A percentile compares a stretch with the other conserved stretches of the same genome.
Evolutionary conservation across 2,329 filamentous ascomycete species (phyloP).

Genomic region (Curvularia lunata): DNA sequence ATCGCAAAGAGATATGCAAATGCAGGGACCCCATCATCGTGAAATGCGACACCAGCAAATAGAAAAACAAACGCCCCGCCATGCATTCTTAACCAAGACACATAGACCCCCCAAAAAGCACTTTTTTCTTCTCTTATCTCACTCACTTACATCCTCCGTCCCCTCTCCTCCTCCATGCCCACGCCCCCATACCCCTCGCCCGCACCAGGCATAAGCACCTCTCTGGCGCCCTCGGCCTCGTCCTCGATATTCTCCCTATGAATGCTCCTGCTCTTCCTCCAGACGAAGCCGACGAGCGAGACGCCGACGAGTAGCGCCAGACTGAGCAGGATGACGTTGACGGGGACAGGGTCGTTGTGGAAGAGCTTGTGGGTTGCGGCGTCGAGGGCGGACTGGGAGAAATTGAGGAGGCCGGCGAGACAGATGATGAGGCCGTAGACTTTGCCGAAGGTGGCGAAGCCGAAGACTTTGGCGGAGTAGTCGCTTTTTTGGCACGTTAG

Average conservation of each 20-base stretch:
- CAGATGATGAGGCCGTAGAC: slow-evolving; percentile 94
- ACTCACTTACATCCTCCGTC: not conserved
- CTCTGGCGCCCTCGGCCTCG: slow-evolving; percentile 44
- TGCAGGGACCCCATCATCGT: not conserved
- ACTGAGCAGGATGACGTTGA: slow-evolving; percentile 72
- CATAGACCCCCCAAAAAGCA: not conserved
- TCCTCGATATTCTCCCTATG: slow-evolving; percentile 46
- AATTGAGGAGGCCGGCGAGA: slow-evolving; percentile 81
- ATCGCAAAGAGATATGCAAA: not conserved
- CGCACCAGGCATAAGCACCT: slow-evolving; percentile 46
- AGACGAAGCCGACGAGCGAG: slow-evolving; percentile 71
- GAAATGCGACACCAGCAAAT: too few species aligned
- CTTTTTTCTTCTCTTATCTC: not conserved
- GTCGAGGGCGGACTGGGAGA: slow-evolving; percentile 81
- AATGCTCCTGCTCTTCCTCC: slow-evolving; percentile 55
- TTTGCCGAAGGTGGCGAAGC: slow-evolving; percentile 87
- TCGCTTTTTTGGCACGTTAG: slow-evolving; percentile 57
- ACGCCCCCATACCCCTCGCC: slow-evolving; percentile 33
- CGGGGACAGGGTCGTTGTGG: slow-evolving; percentile 73
- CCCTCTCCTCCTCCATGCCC: slow-evolving; percentile 22
- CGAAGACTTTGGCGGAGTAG: slow-evolving; percentile 90
- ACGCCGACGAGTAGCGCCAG: slow-evolving; percentile 69
- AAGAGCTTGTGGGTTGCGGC: slow-evolving; percentile 77
- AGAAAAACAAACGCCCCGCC: not conserved
- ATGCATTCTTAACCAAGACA: not conserved